Conservation (phyloP, 73 alveolate species). For the Blepharisma japonicum region DNA sequence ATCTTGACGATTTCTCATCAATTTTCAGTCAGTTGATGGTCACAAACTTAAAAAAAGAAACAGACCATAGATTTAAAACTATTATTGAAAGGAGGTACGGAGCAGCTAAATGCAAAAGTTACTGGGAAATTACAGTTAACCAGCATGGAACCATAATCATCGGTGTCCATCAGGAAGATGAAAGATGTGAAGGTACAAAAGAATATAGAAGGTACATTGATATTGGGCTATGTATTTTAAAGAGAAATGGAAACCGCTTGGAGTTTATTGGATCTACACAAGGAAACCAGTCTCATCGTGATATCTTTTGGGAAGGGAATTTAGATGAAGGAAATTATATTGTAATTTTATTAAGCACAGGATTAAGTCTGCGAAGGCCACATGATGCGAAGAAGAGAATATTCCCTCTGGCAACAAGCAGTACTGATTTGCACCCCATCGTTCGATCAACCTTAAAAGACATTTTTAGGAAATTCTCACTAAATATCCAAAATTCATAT, state of each 20-base stretch:
- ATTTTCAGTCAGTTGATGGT: constrained; percentile 42
- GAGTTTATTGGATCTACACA: constrained; percentile 29
- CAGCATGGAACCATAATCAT: constrained; percentile 32
- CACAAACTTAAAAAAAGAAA: constrained; percentile 39
- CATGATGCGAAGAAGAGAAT: not conserved
- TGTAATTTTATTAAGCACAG: not conserved
- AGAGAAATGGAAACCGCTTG: constrained; percentile 36
- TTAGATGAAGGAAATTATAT: not conserved
- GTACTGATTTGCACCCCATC: too few species aligned
- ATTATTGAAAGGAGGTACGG: constrained; percentile 39
- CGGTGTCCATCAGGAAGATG: constrained; percentile 61
- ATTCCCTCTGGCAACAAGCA: too few species aligned
- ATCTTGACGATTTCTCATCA: constrained; percentile 43
- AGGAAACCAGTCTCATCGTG: not conserved
- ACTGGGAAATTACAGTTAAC: constrained; percentile 38
- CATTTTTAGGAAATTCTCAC: too few species aligned
- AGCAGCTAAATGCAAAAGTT: constrained; percentile 35
- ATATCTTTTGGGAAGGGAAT: not conserved
- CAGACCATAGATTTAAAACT: constrained; percentile 48
- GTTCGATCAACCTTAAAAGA: too few species aligned
- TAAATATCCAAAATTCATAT: too few species aligned
- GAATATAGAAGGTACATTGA: constrained; percentile 46
- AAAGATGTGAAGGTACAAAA: constrained; percentile 43
- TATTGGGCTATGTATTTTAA: constrained; percentile 48
- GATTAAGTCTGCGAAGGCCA: not conserved